Evolutionary conservation across 2,329 filamentous ascomycete genomes (phyloP).

Genomic region (Ascochyta fabae): DNA sequence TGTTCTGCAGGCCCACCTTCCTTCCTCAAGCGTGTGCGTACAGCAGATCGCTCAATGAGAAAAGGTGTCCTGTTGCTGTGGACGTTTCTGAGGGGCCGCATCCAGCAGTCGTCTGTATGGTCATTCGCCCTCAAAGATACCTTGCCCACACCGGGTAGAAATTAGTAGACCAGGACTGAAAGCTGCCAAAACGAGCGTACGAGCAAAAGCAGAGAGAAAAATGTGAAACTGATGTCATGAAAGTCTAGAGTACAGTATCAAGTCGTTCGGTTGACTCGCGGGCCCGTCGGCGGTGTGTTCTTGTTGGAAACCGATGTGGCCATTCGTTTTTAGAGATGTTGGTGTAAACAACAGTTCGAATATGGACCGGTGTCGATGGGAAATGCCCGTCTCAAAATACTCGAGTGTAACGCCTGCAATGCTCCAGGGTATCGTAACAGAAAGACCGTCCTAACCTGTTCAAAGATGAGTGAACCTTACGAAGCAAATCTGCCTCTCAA

Average conservation of each 20-base stretch:
- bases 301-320: conserved; percentile 4
- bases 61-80: conserved; percentile 37
- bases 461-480: conserved; percentile 23
- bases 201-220: conserved; percentile 18
- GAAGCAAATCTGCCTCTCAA: conserved; percentile 24
- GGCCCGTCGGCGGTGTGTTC: background rate
- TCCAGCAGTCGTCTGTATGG: conserved; percentile 11
- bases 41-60: conserved; percentile 45
- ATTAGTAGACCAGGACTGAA: conserved; percentile 19
- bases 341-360: conserved; percentile 19
- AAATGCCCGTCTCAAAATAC: conserved; percentile 18
- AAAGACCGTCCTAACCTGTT: conserved; percentile 15
- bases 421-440: conserved; percentile 12
- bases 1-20: conserved; percentile 12
- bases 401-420: conserved; percentile 15
- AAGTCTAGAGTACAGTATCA: conserved; percentile 29
- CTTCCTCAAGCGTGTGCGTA: conserved; percentile 43
- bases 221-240: conserved; percentile 25
- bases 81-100: conserved; percentile 19
- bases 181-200: conserved; percentile 3
- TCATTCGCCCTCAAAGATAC: conserved; percentile 5
- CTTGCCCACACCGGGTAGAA: conserved; percentile 38
- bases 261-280: conserved; percentile 6
- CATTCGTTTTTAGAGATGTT: conserved; percentile 19
- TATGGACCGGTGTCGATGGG: conserved; percentile 7